Percentiles rank a stretch among this genome's conserved stretches.
phyloP scores from a whole-genome alignment of 352 stramenopile genomes.

The Globisporangium polare region DNA sequence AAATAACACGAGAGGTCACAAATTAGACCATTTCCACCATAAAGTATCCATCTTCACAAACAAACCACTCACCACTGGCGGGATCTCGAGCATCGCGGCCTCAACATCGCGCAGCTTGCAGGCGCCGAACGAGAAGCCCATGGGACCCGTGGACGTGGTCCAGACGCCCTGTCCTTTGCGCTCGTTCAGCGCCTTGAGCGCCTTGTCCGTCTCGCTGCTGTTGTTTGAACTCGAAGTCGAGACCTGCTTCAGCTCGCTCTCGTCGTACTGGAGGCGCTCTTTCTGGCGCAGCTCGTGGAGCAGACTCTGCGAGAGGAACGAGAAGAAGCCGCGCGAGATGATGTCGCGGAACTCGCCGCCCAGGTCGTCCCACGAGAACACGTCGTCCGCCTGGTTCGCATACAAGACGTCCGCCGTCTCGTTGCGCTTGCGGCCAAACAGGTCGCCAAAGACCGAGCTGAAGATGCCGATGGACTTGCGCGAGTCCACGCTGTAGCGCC shows the following conservation, averaged over 20 bases:
- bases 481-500: constrained; percentile 57
- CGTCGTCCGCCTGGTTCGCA: constrained; percentile 36
- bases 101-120: constrained; percentile 63
- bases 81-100: constrained; percentile 63
- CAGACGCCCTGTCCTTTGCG: constrained; percentile 59
- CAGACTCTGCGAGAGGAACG: constrained; percentile 40
- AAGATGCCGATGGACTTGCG: constrained; percentile 48
- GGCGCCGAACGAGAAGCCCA: constrained; percentile 48
- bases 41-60: constrained; percentile 1
- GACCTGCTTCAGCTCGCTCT: constrained; percentile 16
- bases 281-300: constrained; percentile 37
- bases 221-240: not conserved
- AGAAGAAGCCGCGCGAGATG: constrained; percentile 65
- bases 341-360: constrained; percentile 53
- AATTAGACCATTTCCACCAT: not conserved
- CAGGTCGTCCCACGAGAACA: constrained; percentile 74
- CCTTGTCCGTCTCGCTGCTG: constrained; percentile 9
- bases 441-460: constrained; percentile 58
- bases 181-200: constrained; percentile 25
- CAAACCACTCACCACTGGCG: constrained; percentile 30
- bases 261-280: constrained; percentile 16
- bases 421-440: constrained; percentile 58
- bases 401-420: constrained; percentile 46
- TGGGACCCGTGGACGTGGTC: constrained; percentile 52
- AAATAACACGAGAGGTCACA: not conserved